These are phyloP conservation scores for Ustulina deusta DNA, from an alignment of 2,329 filamentous ascomycete species.

Conservation along the genomic window DNA sequence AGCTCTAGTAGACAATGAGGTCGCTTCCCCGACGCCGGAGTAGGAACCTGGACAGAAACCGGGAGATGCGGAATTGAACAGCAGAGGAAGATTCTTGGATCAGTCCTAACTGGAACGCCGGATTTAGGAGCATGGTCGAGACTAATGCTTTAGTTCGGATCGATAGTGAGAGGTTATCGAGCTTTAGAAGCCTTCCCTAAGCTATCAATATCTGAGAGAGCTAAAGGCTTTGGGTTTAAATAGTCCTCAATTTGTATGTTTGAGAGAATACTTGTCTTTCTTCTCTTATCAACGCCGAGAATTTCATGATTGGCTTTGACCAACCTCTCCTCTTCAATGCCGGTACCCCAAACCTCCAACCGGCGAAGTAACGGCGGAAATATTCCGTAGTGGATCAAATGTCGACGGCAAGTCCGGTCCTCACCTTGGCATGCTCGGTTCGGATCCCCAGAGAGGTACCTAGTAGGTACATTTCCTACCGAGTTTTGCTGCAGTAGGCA, in stretches of 20 bases:
- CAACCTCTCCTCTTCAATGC: not conserved
- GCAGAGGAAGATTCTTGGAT: too few species aligned
- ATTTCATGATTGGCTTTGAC: not conserved
- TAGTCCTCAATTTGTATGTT: not conserved
- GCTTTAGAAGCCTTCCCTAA: too few species aligned
- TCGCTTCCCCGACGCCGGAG: not conserved
- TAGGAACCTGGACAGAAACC: not conserved
- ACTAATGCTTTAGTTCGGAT: not conserved
- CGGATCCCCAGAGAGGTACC: not conserved
- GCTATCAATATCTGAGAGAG: too few species aligned
- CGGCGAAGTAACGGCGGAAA: constrained; percentile 15
- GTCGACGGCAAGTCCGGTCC: not conserved
- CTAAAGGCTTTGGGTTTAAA: not conserved
- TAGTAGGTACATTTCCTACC: too few species aligned
- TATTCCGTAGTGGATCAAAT: constrained; percentile 8
- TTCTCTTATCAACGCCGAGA: not conserved
- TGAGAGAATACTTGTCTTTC: not conserved
- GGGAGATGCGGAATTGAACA: constrained; percentile 27
- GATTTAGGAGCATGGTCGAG: not conserved
- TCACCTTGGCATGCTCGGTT: not conserved
- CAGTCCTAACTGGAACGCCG: not conserved
- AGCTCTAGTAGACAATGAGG: not conserved
- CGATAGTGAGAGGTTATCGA: too few species aligned
- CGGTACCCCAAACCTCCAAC: not conserved
- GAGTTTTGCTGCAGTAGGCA: too few species aligned